Evolutionary conservation across 805 yeast species (phyloP), one percentile per base, ranked within the genome.

Genomic region (Cyberlindnera subsufficiens): DNA sequence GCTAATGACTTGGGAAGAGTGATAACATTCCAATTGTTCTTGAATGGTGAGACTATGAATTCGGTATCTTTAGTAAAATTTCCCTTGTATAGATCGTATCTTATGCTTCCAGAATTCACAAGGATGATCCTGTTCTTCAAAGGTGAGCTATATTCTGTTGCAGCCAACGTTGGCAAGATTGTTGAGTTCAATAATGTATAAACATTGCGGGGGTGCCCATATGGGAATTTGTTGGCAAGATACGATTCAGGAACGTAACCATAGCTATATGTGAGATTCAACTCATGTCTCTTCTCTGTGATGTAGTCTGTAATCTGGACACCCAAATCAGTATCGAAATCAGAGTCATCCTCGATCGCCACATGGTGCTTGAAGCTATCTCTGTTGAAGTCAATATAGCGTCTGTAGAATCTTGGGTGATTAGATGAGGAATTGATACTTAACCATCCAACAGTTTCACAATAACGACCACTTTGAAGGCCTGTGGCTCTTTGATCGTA

Each of bases 361-460:
- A 85, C 50, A 58, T 90, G 98, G 52, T 72, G 71, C 44, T 74
- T 59, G 51, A 91, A 84, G 13, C 95, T 83, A 44, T 77, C 72
- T 16, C 74, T 59, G 60, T 82, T 89, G 68, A 89, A 89, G 59
- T 90, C 98, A 45, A 90, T 76, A 63, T 91, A 90, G 19, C 81
- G 70, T 55, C 98, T 72, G 32, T 71, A 58, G 47, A 74, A 75
- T 2, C 35, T 63, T 3, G 56, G 45, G n/a, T 46, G 46, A n/a
- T 42, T 29, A 0, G 38, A 30, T 37, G 65, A 46, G 25, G 60
- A 40, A 46, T 72, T 67, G 18, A 88, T 65, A 20, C 95, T 78
- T 11, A 84, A 62, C 74, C 89, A 91, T 0, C 98, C 98, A n/a
- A 86, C 75, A 0, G 98, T 91, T 59, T 91, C 98, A 56, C 95